Base-by-base conservation (phyloP, 1,139 yeast species). In the Zygoascus sp. region DNA sequence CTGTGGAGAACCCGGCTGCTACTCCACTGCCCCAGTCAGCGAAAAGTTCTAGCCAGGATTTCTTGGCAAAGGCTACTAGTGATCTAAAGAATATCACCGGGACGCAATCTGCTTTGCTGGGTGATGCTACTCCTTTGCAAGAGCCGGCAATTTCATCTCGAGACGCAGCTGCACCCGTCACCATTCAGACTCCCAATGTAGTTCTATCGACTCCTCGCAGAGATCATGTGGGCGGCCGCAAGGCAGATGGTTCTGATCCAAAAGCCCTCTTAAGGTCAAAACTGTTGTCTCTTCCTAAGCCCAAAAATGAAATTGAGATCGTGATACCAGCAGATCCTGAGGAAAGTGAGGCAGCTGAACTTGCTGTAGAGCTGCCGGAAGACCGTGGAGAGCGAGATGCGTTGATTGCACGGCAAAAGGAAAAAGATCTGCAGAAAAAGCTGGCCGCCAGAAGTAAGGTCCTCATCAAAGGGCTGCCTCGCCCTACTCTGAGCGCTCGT, bases 291-390 rank as follows among this genome's bases (percentile, higher is more conserved):
- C 61, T 81, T 9, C 84, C 87, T 0, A 65, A 67, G 41, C 84
- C 87, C 0, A 68, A 70, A 52, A 79, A 81, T 54, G 82, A 80
- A 50, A 79, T 76, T 57, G 84, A 81, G 48, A 63, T 76, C n/a
- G 65, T 68, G 5, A 59, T 68, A 1, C 68, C 70, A 2, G 64
- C 51, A 15, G 64, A 58, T 16, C 58, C 56, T 16, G 61, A 53
- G 13, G 38, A 22, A 5, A 39, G 43, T 4, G 50, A 28, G 6
- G 21, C 32, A 19, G 13, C 10, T n/a, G 36, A 40, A 6, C 30
- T 41, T 6, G 20, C 40, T 2, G 58, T 54, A n/a, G 58, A 53
- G 6, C 44, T 42, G 13, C 52, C 50, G 2, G 65, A 60, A 32
- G 76, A 69, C 51, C 63, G 63, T 16, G 73, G 73, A 9, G 75